A percentile compares a stretch with the other conserved stretches of the same genome.
phyloP scores from a whole-genome alignment of 345 rosid genomes.

The Clausena lansium region DNA sequence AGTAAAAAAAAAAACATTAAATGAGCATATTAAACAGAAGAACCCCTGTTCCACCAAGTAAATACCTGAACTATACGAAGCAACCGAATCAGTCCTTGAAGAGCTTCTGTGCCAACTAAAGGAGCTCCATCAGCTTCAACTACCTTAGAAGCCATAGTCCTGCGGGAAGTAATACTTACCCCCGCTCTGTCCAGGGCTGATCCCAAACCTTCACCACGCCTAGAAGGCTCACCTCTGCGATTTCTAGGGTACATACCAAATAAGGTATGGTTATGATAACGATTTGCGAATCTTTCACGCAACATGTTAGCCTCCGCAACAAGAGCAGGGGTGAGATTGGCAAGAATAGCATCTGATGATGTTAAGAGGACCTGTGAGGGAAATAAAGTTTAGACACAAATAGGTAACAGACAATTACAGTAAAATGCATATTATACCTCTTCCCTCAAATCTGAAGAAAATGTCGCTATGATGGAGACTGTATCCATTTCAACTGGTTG shows the following conservation, averaged over 20 bases:
- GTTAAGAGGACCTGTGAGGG: constrained; percentile 77
- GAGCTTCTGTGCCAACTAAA: constrained; percentile 73
- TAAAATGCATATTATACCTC: constrained; percentile 50
- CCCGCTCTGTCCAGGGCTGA: constrained; percentile 64
- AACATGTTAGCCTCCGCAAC: constrained; percentile 98
- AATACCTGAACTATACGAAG: constrained; percentile 92
- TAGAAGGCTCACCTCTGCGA: constrained; percentile 93
- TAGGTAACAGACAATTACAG: constrained; percentile 10
- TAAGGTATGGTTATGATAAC: constrained; percentile 74
- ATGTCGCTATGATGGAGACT: constrained; percentile 93
- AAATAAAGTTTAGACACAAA: constrained; percentile 6
- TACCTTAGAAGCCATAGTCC: constrained; percentile 58
- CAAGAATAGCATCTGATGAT: constrained; percentile 92
- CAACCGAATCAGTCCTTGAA: constrained; percentile 82
- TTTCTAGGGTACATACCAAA: constrained; percentile 94
- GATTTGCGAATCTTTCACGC: constrained; percentile 93
- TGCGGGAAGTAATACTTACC: constrained; percentile 57
- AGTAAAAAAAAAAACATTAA: neutral
- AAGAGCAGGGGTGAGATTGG: constrained; percentile 96
- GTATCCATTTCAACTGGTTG: constrained; percentile 99
- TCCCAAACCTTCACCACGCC: constrained; percentile 75
- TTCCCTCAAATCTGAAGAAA: constrained; percentile 94
- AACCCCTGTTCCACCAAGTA: neutral
- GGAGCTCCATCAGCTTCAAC: constrained; percentile 93
- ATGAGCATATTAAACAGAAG: neutral